phyloP scores from a whole-genome alignment of 2,329 filamentous ascomycete genomes.

The Fusarium veterinarium region DNA sequence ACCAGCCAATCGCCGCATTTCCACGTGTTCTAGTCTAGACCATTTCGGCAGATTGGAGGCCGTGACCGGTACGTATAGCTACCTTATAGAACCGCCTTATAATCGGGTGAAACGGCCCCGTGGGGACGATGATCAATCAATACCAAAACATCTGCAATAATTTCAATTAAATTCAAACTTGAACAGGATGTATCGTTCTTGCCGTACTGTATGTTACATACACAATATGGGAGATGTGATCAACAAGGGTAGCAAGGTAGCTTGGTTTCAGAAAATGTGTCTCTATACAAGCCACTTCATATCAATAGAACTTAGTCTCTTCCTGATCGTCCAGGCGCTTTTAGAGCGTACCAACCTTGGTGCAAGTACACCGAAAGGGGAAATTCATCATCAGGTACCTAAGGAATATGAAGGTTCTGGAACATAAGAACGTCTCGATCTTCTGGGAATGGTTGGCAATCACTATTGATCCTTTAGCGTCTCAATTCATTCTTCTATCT shows the following conservation, averaged over 20 bases:
- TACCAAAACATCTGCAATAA: neutral
- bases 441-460: neutral
- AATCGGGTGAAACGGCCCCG: conserved; percentile 1
- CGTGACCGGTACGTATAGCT: neutral
- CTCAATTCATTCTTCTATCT: conserved; percentile 19
- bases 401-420: conserved; percentile 3
- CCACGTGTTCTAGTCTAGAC: conserved; percentile 25
- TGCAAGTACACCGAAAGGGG: neutral
- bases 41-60: conserved; percentile 14
- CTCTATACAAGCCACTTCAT: conserved; percentile 14
- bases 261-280: neutral
- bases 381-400: neutral
- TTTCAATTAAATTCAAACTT: neutral
- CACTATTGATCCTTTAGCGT: conserved; percentile 16
- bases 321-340: neutral
- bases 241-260: neutral
- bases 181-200: neutral
- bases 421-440: conserved; percentile 10
- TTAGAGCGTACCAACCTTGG: neutral
- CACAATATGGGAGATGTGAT: neutral
- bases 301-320: conserved; percentile 3
- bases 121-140: conserved; percentile 2
- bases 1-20: conserved; percentile 26
- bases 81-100: neutral
- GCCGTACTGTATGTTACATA: neutral